Conservation (phyloP, 441 rosid species). For the Brassica hybrid region DNA sequence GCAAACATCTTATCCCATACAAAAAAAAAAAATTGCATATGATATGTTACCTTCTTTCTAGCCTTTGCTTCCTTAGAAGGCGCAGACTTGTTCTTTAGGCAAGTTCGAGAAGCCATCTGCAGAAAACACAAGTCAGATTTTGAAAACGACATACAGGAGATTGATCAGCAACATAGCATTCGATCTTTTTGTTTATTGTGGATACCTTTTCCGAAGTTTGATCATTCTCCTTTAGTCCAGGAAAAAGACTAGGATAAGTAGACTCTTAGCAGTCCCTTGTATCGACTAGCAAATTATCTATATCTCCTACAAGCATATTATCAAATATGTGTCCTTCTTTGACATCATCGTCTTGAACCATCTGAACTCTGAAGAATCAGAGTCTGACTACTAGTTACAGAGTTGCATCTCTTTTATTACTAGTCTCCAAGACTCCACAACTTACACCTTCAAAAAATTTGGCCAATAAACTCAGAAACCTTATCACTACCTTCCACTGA, state of each 20-base stretch:
- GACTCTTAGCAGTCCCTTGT: slow-evolving; percentile 22
- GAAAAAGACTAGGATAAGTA: slow-evolving; percentile 1
- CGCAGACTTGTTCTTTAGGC: too few relatives aligned
- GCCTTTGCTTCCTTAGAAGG: too few relatives aligned
- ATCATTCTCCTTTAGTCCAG: slow-evolving; percentile 37
- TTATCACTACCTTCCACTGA: slow-evolving; percentile 31
- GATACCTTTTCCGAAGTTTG: slow-evolving; percentile 54
- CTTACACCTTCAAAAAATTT: slow-evolving; percentile 37
- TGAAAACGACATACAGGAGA: too few relatives aligned
- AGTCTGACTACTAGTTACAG: slow-evolving; percentile 33
- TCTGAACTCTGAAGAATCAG: slow-evolving; percentile 29
- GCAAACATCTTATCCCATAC: too few relatives aligned
- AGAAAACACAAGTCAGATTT: too few relatives aligned
- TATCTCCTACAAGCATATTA: slow-evolving; percentile 43
- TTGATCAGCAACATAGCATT: not conserved
- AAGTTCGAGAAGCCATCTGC: too few relatives aligned
- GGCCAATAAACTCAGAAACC: slow-evolving; percentile 27
- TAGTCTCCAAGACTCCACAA: slow-evolving; percentile 34
- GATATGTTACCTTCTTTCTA: not conserved
- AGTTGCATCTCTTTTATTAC: slow-evolving; percentile 44
- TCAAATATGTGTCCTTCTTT: slow-evolving; percentile 62
- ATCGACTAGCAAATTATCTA: slow-evolving; percentile 40
- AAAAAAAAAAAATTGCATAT: too few relatives aligned
- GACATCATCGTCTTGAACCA: slow-evolving; percentile 44
- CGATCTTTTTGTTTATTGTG: not conserved